These are phyloP conservation scores for Penicillium paneum DNA, from an alignment of 2,329 filamentous ascomycete species.

Conservation along the genomic window DNA sequence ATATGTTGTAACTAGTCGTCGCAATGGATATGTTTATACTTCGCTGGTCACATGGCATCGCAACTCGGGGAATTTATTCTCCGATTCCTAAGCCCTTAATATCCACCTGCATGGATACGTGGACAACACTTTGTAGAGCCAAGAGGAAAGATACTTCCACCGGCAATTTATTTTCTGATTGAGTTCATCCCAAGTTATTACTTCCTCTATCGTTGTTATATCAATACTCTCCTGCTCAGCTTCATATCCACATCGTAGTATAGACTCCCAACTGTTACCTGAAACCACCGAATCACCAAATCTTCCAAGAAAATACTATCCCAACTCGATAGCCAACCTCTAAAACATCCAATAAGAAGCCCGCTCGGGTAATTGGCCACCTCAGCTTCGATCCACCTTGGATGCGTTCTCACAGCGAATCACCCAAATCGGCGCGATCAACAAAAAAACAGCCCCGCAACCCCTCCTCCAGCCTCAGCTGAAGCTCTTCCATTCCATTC, in stretches of 20 bases:
- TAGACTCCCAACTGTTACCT: not conserved
- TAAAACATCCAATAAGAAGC: not conserved
- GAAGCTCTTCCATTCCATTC: slow-evolving; percentile 10
- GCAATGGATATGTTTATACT: not conserved
- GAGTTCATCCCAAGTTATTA: not conserved
- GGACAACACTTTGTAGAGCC: too few relatives aligned
- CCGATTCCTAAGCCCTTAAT: too few relatives aligned
- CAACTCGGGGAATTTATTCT: too few relatives aligned
- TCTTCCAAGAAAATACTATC: not conserved
- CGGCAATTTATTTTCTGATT: too few relatives aligned
- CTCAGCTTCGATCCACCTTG: not conserved
- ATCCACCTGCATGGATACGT: too few relatives aligned
- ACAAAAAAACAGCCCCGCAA: slow-evolving; percentile 4
- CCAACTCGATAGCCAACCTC: not conserved
- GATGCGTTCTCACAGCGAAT: not conserved
- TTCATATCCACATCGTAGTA: not conserved
- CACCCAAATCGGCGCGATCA: not conserved
- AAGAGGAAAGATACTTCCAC: too few relatives aligned
- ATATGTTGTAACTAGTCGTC: not conserved
- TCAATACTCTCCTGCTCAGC: not conserved
- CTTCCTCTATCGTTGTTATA: not conserved
- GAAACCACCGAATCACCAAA: too few relatives aligned
- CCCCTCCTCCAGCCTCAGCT: slow-evolving; percentile 3
- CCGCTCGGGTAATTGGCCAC: not conserved
- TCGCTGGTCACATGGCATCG: too few relatives aligned